These are phyloP conservation scores for Sugiyamaella xylanicola DNA, from an alignment of 1,139 yeast species.

Conservation along the genomic window DNA sequence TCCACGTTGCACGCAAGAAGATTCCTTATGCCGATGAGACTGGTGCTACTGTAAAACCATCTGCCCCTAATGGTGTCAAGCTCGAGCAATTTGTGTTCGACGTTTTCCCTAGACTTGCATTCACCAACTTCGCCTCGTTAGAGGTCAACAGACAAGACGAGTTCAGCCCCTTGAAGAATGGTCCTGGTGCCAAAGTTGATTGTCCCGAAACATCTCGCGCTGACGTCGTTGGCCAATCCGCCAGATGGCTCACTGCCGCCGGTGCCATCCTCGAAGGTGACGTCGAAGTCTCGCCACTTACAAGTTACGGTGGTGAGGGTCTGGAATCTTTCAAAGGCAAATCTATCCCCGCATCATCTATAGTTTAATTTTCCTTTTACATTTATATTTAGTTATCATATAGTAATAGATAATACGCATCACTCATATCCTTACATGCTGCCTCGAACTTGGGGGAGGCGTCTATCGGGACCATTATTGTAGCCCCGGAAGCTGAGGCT, in stretches of 20 bases:
- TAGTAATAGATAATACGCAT: slow-evolving; percentile 3
- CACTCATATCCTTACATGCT: too few species aligned
- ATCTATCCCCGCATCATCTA: slow-evolving; percentile 40
- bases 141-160: slow-evolving; percentile 87
- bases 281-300: slow-evolving; percentile 76
- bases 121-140: slow-evolving; percentile 82
- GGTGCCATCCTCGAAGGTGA: slow-evolving; percentile 62
- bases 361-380: background rate
- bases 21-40: slow-evolving; percentile 61
- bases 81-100: slow-evolving; percentile 97
- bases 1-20: slow-evolving; percentile 92
- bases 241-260: slow-evolving; percentile 70
- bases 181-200: slow-evolving; percentile 77
- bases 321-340: slow-evolving; percentile 61
- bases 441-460: too few species aligned
- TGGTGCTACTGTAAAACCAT: slow-evolving; percentile 60
- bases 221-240: slow-evolving; percentile 67
- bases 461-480: too few species aligned
- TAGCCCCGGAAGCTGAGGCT: too few species aligned
- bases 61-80: slow-evolving; percentile 84
- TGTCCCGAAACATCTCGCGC: slow-evolving; percentile 80
- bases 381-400: slow-evolving; percentile 4
- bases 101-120: slow-evolving; percentile 78
- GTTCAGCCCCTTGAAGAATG: slow-evolving; percentile 93
- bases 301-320: slow-evolving; percentile 87